Base-by-base conservation (phyloP, 345 rosid species). In the Leavenworthia alabamica region DNA sequence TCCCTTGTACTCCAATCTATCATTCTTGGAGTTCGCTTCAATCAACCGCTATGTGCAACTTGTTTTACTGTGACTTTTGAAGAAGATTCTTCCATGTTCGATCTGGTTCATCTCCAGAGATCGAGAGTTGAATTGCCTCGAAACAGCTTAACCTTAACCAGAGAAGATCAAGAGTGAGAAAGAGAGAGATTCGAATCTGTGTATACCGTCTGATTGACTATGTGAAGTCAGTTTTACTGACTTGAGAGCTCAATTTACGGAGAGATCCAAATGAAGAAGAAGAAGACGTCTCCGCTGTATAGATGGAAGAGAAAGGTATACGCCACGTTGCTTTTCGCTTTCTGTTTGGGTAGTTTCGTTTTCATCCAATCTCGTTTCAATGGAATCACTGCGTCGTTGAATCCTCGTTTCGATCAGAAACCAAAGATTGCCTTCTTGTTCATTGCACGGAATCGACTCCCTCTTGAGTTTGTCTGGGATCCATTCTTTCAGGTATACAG, bases 401-500 rank as follows among this genome's bases (percentile, higher is more conserved):
- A 60, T 31, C 79, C 77, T 35, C 80, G 67, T 53, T 66, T 73
- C 15, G 28, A 46, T 65, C 61, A 62, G 43, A 75, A 66, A 52
- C 85, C 84, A n/a, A 82, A 80, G 66, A 80, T 93, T 53, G 95
- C 99, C 5, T 86, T 93, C 64, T 73, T 93, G 9, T 93, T 89
- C 72, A 87, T 93, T 11, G 85, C 99, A 0, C 73, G 97, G 56
- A 93, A 93, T 54, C 91, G 97, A 2, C 81, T 93, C 13, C 86
- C 97, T 52, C 88, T 93, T 13, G 96, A 93, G 10, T 60, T 86
- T 56, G 77, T 83, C 11, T 93, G 99, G 99, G 86, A 89, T 62
- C 77, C 88, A 0, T 93, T 89, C 68, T 79, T 93, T 67, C 66
- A 79, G 96, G 99, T 79, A 67, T 42, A 44, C n/a, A 33, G 6